Evolutionary conservation across 83 land plant genomes (phyloP), one percentile per base, ranked within the genome.

Genomic region (Diphasiastrum complanatum): DNA sequence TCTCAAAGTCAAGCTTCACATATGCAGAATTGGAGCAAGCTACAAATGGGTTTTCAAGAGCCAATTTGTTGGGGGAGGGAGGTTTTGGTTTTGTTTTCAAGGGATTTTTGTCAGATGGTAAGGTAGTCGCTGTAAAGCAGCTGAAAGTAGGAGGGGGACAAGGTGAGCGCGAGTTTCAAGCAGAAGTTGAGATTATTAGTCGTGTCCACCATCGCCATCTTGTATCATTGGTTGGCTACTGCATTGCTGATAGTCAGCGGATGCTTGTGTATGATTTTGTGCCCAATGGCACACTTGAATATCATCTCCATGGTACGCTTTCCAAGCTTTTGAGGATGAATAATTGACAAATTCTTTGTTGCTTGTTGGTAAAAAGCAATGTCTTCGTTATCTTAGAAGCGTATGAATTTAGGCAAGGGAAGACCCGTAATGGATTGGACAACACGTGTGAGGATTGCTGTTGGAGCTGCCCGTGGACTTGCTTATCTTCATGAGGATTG

Each of bases 401-500:
- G 18, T 33, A 30, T 20, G 22, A 35, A 2, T 3, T n/a, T 59
- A 64, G 79, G 65, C 32, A 60, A 68, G 45, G 67, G 76, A 32
- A 47, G 67, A 37, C 56, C 69, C 5, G 38, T 24, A 4, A 72
- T 80, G 70, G 70, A 65, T 1, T 80, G 83, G 83, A 29, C 45
- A 34, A 60, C 74, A 4, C 58, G 83, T 28, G 24, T 80, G 46
- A 76, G 47, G 40, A 80, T 80, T 72, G 80, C 80, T 25, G 25
- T 68, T 29, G 80, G 83, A 28, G 65, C 80, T 26, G 83, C 83
- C n/a, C 80, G 67, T 46, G 83, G 83, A 48, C 41, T 80, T 14
- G 80, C 80, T 30, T 80, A 80, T 65, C 70, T 80, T 2, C 83
- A 80, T 68, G 83, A 80, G 59, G 83, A 76, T 47, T 80, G 83